Percentiles rank a stretch among this genome's conserved stretches.
phyloP scores from a whole-genome alignment of 73 alveolate genomes.

The Tetrahymena thermophila region DNA sequence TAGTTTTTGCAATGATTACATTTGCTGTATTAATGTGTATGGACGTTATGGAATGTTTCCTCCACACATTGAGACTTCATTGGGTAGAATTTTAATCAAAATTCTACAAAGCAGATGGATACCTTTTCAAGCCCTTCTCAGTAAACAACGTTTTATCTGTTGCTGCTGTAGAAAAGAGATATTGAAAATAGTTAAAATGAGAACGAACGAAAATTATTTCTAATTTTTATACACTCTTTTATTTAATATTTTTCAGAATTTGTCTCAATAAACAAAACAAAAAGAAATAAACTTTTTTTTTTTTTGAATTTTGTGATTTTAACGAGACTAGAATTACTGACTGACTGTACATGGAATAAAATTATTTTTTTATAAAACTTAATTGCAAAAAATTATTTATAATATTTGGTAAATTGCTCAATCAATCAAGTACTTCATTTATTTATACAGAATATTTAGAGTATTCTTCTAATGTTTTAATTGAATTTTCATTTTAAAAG shows the following conservation, averaged over 20 bases:
- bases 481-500: too few relatives aligned
- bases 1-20: conserved; percentile 63
- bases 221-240: not conserved
- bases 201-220: not conserved
- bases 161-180: conserved; percentile 1
- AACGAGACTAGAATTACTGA: too few relatives aligned
- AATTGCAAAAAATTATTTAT: not conserved
- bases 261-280: not conserved
- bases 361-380: not conserved
- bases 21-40: conserved; percentile 77
- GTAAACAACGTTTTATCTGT: not conserved
- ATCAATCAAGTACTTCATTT: not conserved
- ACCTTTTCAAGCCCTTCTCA: not conserved
- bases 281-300: too few relatives aligned
- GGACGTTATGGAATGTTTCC: conserved; percentile 95
- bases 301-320: too few relatives aligned
- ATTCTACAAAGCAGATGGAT: conserved; percentile 12
- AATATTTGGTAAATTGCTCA: not conserved
- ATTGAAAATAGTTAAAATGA: not conserved
- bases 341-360: too few relatives aligned
- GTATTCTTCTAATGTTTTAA: not conserved
- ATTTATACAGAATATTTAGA: not conserved
- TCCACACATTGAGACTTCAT: conserved; percentile 93
- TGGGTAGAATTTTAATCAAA: conserved; percentile 49
- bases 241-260: not conserved